These are phyloP conservation scores for Colletotrichum neosansevieriae DNA, from an alignment of 2,329 filamentous ascomycete species.

Conservation along the genomic window DNA sequence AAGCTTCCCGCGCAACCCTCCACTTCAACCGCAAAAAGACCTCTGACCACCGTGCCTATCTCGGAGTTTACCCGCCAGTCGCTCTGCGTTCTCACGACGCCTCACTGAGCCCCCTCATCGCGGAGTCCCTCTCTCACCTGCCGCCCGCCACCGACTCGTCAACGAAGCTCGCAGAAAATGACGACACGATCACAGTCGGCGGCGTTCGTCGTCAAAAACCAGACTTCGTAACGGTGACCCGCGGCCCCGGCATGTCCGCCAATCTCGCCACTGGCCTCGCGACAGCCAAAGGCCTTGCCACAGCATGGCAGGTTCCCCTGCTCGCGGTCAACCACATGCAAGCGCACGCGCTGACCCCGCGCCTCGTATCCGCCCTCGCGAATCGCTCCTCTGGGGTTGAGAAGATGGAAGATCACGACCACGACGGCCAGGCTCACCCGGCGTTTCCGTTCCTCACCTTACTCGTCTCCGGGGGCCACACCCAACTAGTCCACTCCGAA, in stretches of 20 bases:
- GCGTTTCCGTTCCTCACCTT: constrained; percentile 88
- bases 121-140: constrained; percentile 70
- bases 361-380: constrained; percentile 75
- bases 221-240: constrained; percentile 89
- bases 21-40: constrained; percentile 87
- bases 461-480: constrained; percentile 93
- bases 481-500: constrained; percentile 82
- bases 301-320: constrained; percentile 85
- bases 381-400: constrained; percentile 2
- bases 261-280: constrained; percentile 84
- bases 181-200: constrained; percentile 36
- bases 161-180: background rate
- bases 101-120: constrained; percentile 76
- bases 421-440: constrained; percentile 51
- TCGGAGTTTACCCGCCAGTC: constrained; percentile 83
- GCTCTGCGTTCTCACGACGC: constrained; percentile 82
- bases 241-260: constrained; percentile 88
- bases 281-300: constrained; percentile 86
- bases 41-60: constrained; percentile 79
- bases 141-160: constrained; percentile 43
- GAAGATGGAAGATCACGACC: background rate
- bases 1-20: constrained; percentile 62
- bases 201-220: constrained; percentile 60
- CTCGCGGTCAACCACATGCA: constrained; percentile 97
- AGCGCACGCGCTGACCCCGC: constrained; percentile 90